Percentiles rank a stretch among this genome's conserved stretches.
Conservation (phyloP, 441 rosid species). For the Hura crepitans region DNA sequence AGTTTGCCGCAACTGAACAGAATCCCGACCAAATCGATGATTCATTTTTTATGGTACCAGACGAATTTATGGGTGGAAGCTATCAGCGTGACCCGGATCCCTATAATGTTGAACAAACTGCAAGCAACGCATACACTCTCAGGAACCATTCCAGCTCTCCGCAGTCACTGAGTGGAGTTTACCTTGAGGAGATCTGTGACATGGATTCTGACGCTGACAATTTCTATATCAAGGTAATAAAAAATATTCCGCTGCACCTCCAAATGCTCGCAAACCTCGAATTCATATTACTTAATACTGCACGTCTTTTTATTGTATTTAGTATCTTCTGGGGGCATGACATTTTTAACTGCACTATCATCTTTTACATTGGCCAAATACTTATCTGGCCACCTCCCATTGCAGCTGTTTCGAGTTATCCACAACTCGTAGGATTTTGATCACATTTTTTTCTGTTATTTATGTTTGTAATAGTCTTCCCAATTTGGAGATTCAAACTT, state of each 20-base stretch:
- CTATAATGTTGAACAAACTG: background rate
- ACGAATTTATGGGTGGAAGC: background rate
- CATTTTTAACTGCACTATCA: background rate
- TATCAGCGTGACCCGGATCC: background rate
- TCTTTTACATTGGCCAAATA: background rate
- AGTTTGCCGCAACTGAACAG: background rate
- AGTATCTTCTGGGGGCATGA: background rate
- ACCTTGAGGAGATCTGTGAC: background rate
- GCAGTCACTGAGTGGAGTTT: background rate
- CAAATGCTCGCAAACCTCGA: background rate
- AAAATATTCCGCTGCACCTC: background rate
- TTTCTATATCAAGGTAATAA: background rate
- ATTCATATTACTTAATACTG: background rate
- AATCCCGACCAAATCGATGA: conserved; percentile 5
- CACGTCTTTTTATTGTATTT: background rate
- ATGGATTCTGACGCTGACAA: background rate
- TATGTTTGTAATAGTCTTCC: background rate
- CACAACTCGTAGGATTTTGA: background rate
- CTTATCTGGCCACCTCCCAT: too few relatives aligned
- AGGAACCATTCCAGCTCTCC: background rate
- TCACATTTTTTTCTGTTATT: background rate
- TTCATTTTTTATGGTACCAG: background rate
- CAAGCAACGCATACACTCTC: background rate
- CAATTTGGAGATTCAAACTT: conserved; percentile 9
- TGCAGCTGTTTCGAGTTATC: background rate